These are phyloP conservation scores for Cutaneotrichosporon dermatis DNA, from an alignment of 1,284 basidiomycete genomes.

Conservation along the genomic window DNA sequence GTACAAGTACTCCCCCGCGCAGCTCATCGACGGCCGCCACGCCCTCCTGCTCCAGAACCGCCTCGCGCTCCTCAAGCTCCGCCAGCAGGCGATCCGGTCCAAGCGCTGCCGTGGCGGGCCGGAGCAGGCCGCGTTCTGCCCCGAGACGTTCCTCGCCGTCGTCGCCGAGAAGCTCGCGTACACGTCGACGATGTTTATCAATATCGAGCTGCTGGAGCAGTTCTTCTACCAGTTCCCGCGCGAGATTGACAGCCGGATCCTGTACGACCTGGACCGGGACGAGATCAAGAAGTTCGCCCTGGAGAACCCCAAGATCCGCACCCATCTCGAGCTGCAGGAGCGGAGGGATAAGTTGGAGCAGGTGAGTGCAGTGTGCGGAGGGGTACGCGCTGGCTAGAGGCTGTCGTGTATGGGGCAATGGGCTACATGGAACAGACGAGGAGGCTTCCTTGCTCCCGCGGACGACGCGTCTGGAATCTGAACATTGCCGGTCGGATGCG, in stretches of 20 bases:
- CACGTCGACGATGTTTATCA: conserved; percentile 97
- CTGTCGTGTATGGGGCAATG: too few relatives aligned
- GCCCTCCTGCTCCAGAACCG: conserved; percentile 83
- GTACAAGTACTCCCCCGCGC: conserved; percentile 86
- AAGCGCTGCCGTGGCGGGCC: conserved; percentile 83
- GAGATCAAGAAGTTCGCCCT: conserved; percentile 83
- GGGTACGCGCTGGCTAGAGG: neutral
- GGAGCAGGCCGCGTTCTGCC: conserved; percentile 81
- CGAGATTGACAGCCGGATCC: conserved; percentile 90
- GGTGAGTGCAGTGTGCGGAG: conserved; percentile 51
- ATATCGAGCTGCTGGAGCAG: conserved; percentile 91
- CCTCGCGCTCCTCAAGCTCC: conserved; percentile 73
- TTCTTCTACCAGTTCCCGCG: conserved; percentile 99
- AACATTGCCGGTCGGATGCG: too few relatives aligned
- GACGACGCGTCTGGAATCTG: too few relatives aligned
- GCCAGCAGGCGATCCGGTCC: conserved; percentile 76
- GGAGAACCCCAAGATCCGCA: conserved; percentile 81
- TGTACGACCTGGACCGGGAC: conserved; percentile 82
- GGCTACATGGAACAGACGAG: too few relatives aligned
- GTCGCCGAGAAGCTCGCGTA: conserved; percentile 96
- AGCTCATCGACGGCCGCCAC: conserved; percentile 85
- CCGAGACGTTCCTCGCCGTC: conserved; percentile 92
- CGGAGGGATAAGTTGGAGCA: conserved; percentile 97
- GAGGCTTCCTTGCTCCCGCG: too few relatives aligned
- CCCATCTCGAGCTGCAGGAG: conserved; percentile 92